Base-by-base conservation (phyloP, 1,284 basidiomycete species). In the Ustilago bromivora region DNA sequence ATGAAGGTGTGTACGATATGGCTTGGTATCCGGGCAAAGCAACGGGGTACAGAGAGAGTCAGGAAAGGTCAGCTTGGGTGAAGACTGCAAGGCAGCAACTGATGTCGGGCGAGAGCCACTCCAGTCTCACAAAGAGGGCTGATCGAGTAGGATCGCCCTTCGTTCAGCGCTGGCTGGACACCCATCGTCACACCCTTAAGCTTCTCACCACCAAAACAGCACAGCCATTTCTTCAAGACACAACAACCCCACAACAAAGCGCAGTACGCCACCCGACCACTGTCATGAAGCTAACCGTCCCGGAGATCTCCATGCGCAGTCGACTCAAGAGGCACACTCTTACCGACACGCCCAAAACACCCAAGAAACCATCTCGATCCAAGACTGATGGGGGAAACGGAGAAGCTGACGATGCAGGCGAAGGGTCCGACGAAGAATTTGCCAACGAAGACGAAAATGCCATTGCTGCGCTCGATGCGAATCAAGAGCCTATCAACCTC, bases 11-110 rank as follows among this genome's bases (percentile, higher is more conserved):
- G 32, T 68, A 64, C 46, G 76, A 78, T 23, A 57, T 67, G 60
- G 57, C 32, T 19, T 78, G 76, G 76, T 78, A 55, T 52, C 76
- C 76, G 0, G 76, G 76, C 0, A 78, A 78, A 43, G 59, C 61
- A 0, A n/a, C 55, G 3, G 76, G 76, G 1, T 76, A 65, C 49
- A 43, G 59, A 40, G 58, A 66, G 34, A 60, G 36, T 23, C 36
- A 52, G 13, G 49, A 62, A 17, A 47, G 66, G 19, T 52, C 62
- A 0, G 36, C 46, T 2, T 75, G 72, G 71, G 69, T 58, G n/a
- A 15, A 57, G 34, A 47, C 47, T 6, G 58, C 64, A 15, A 49
- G 65, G 4, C 55, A 28, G 23, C 23, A 46, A n/a, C 28, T 49
- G 5, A n/a, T 61, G 28, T 12, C 34, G 43, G 7, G 9, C 34